phyloP scores from a whole-genome alignment of 768 basidiomycete species.

The Serendipita sp. region DNA sequence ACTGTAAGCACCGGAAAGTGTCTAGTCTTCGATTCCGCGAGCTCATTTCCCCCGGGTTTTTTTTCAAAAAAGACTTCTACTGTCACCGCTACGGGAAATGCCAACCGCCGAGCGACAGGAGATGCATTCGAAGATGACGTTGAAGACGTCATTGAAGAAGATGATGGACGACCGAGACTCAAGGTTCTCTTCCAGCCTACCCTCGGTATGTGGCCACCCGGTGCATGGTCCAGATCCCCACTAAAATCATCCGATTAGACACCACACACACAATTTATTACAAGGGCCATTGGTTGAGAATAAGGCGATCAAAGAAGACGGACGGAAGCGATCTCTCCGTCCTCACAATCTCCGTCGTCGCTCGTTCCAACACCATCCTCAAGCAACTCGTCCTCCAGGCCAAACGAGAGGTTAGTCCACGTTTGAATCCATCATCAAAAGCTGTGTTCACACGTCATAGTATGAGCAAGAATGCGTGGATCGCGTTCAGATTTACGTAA shows the following conservation, averaged over 20 bases:
- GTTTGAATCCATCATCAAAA: not conserved
- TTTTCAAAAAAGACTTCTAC: not conserved
- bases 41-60: not conserved
- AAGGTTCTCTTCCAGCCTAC: slow-evolving; percentile 82
- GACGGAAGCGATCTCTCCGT: slow-evolving; percentile 58
- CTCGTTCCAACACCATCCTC: slow-evolving; percentile 66
- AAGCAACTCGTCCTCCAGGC: slow-evolving; percentile 82
- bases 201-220: slow-evolving; percentile 19
- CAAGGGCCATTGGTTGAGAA: slow-evolving; percentile 68
- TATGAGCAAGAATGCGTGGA: slow-evolving; percentile 80
- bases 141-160: slow-evolving; percentile 29
- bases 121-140: slow-evolving; percentile 34
- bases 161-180: slow-evolving; percentile 45
- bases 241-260: slow-evolving; percentile 28
- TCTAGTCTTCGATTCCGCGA: not conserved
- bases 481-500: slow-evolving; percentile 73
- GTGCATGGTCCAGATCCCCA: not conserved
- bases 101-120: slow-evolving; percentile 16
- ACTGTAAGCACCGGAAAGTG: slow-evolving; percentile 44
- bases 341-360: slow-evolving; percentile 71
- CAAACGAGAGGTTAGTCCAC: slow-evolving; percentile 34
- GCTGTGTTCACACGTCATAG: slow-evolving; percentile 17
- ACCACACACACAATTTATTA: slow-evolving; percentile 84
- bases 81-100: not conserved
- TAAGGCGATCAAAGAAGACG: slow-evolving; percentile 50